Base-by-base conservation (phyloP, 1,284 basidiomycete genomes). In the Sanghuangporus baumii region DNA sequence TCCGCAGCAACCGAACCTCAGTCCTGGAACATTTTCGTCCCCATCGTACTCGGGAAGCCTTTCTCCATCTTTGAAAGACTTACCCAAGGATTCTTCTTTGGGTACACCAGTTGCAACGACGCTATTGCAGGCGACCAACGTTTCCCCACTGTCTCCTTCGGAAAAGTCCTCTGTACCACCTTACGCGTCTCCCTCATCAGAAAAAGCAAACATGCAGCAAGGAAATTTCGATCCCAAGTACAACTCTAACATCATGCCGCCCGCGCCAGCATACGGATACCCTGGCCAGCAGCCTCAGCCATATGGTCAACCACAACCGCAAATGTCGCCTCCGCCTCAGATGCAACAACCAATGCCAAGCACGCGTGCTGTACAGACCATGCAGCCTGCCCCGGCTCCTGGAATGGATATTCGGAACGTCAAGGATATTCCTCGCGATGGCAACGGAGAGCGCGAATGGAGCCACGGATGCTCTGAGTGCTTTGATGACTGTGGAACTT, bases 401-500 rank as follows among this genome's bases (percentile, higher is more conserved):
- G 60, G 62, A 41, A 66, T 66, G 60, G 62, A 64, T 40, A 58
- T 60, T 2, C 62, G 58, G 56, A 81, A 81, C 66, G 74, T 73
- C 7, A 73, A 74, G 59, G 78, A 78, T 68, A 62, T 78, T 37
- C 76, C 76, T 6, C 62, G 75, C 51, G 74, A 74, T 43, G 57
- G 67, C 16, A 70, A 76, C 36, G 78, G 79, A 54, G 46, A 68
- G 46, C 75, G 81, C 65, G 79, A 78, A 58, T 82, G 81, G 81
- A 79, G 76, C 55, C 61, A 76, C 60, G 75, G 75, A 1, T 65
- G 81, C 38, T 79, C 69, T 60, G 72, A 72, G 57, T 83, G 78
- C 69, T 69, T 66, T 41, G 67, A 64, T 26, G 68, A 68, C 50
- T 67, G 65, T 57, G 74, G 75, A 40, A 78, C 79, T 26, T 81